These are phyloP conservation scores for Claviceps cyperi DNA, from an alignment of 2,329 filamentous ascomycete species.

Conservation along the genomic window DNA sequence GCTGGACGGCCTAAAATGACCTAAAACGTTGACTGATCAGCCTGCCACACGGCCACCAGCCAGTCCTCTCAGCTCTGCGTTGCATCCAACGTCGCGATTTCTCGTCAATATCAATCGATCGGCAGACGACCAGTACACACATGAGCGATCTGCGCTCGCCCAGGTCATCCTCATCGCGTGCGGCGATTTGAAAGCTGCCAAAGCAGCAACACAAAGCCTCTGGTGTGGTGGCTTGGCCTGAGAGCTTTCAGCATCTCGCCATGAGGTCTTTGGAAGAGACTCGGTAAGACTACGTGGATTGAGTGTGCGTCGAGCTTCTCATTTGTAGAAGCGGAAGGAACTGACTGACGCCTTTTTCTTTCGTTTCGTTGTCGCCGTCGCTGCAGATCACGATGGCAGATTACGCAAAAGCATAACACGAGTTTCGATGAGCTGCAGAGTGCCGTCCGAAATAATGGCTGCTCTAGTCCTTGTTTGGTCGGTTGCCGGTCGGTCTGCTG, in stretches of 20 bases:
- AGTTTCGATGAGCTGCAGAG: constrained; percentile 47
- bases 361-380: background rate
- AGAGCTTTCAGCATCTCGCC: constrained; percentile 3
- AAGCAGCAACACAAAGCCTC: background rate
- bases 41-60: too few relatives aligned
- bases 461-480: constrained; percentile 48
- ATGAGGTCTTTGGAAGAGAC: constrained; percentile 26
- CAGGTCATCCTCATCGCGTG: background rate
- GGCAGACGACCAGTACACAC: too few relatives aligned
- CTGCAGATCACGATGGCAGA: constrained; percentile 51
- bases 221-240: background rate
- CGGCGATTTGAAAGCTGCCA: background rate
- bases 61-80: too few relatives aligned
- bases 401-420: constrained; percentile 42
- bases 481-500: constrained; percentile 80
- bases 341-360: background rate
- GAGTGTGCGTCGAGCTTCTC: background rate
- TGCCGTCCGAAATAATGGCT: constrained; percentile 46
- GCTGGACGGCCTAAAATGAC: background rate
- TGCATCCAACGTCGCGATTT: too few relatives aligned
- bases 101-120: too few relatives aligned
- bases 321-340: background rate
- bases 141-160: too few relatives aligned
- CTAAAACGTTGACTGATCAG: background rate
- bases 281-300: constrained; percentile 15